phyloP scores from a whole-genome alignment of 352 stramenopile genomes.

The Pythium scleroteichum region DNA sequence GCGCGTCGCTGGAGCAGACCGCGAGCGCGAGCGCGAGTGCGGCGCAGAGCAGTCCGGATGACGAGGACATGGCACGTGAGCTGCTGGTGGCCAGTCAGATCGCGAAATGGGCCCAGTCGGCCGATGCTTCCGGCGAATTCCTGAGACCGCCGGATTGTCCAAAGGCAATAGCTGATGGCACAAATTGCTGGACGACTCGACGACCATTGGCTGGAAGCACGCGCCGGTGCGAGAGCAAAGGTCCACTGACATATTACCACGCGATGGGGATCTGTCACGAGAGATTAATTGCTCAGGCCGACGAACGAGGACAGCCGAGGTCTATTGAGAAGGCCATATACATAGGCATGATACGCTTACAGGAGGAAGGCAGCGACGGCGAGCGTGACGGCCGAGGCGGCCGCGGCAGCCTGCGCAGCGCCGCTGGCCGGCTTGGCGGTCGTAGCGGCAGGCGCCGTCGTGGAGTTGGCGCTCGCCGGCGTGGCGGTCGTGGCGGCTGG shows the following conservation, averaged over 20 bases:
- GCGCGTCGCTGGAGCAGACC: neutral
- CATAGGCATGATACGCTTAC: neutral
- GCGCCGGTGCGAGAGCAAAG: neutral
- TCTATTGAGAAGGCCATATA: neutral
- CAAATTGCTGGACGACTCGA: neutral
- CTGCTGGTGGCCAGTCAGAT: too few species aligned
- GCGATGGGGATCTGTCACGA: neutral
- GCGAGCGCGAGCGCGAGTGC: neutral
- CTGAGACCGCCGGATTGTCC: too few species aligned
- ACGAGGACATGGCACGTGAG: neutral
- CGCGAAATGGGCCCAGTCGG: too few species aligned
- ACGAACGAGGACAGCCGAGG: too few species aligned
- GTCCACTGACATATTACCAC: too few species aligned
- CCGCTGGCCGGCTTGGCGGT: conserved; percentile 8
- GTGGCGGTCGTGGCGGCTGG: neutral
- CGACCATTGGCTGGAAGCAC: neutral
- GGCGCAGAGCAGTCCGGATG: neutral
- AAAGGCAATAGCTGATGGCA: neutral
- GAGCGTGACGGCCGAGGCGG: conserved; percentile 14
- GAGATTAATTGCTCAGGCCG: neutral
- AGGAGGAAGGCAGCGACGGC: conserved; percentile 14
- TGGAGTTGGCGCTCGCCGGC: neutral
- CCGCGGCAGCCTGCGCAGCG: conserved; percentile 4
- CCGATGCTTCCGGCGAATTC: too few species aligned
- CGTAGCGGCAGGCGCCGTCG: conserved; percentile 1